These are phyloP conservation scores for Monosporozyma aerobia DNA, from an alignment of 805 yeast genomes.

Conservation along the genomic window DNA sequence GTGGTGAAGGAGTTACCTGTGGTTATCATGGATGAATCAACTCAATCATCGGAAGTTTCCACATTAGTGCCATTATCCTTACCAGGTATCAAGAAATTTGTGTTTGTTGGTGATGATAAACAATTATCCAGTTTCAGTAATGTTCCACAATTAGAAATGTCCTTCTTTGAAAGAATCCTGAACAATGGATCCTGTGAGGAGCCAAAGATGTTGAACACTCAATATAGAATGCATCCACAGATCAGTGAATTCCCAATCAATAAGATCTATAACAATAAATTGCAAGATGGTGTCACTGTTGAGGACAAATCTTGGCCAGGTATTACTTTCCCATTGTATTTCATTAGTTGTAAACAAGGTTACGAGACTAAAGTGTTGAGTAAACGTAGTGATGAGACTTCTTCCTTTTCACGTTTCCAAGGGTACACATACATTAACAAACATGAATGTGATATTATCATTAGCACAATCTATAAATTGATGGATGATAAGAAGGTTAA, in stretches of 20 bases:
- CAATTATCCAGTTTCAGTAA: slow-evolving; percentile 66
- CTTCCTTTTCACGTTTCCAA: slow-evolving; percentile 17
- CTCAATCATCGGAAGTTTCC: slow-evolving; percentile 67
- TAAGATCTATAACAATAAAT: slow-evolving; percentile 40
- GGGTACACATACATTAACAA: slow-evolving; percentile 53
- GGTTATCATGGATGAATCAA: slow-evolving; percentile 71
- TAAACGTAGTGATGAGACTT: slow-evolving; percentile 27
- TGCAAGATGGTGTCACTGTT: slow-evolving; percentile 51
- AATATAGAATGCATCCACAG: slow-evolving; percentile 59
- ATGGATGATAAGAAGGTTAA: slow-evolving; percentile 45
- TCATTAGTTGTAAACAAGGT: slow-evolving; percentile 45
- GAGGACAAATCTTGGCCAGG: slow-evolving; percentile 39
- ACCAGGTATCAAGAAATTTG: slow-evolving; percentile 56
- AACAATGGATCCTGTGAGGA: slow-evolving; percentile 49
- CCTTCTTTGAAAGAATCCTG: slow-evolving; percentile 59
- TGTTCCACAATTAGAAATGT: slow-evolving; percentile 55
- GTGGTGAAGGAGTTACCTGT: slow-evolving; percentile 48
- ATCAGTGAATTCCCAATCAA: slow-evolving; percentile 51
- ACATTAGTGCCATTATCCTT: slow-evolving; percentile 63
- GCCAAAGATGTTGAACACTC: slow-evolving; percentile 62
- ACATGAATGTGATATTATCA: slow-evolving; percentile 43
- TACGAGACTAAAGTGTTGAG: slow-evolving; percentile 43
- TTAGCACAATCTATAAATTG: slow-evolving; percentile 40
- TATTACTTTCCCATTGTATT: slow-evolving; percentile 50
- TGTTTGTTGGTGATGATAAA: slow-evolving; percentile 68